phyloP scores from a whole-genome alignment of 495 filamentous ascomycete species.

The Talaromyces stipitatus region DNA sequence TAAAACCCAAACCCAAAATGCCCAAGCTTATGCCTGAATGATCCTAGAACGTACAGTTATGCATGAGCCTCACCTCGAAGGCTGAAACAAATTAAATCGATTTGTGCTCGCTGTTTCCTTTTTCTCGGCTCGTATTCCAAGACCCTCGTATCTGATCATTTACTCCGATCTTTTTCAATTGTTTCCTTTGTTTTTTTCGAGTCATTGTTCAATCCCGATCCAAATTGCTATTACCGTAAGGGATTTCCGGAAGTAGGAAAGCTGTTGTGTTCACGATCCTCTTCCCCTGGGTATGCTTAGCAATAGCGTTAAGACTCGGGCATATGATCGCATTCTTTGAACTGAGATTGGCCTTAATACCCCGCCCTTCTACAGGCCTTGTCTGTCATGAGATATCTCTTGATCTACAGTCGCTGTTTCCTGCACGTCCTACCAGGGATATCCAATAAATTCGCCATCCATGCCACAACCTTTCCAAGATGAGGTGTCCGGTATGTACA shows the following conservation, averaged over 20 bases:
- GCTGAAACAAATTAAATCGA: not conserved
- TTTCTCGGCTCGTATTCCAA: not conserved
- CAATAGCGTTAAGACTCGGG: too few relatives aligned
- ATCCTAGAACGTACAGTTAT: too few relatives aligned
- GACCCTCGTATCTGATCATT: not conserved
- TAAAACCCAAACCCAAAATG: too few relatives aligned
- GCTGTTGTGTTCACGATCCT: not conserved
- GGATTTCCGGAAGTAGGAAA: not conserved
- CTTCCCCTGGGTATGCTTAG: too few relatives aligned
- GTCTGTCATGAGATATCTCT: not conserved
- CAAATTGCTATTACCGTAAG: too few relatives aligned
- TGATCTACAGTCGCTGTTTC: not conserved
- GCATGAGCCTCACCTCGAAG: constrained; percentile 1
- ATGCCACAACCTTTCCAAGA: not conserved
- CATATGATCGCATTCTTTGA: too few relatives aligned
- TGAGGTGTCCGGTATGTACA: not conserved
- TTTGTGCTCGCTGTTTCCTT: not conserved
- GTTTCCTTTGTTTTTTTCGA: not conserved
- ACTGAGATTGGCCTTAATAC: not conserved
- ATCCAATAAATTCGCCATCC: not conserved
- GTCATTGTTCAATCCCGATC: not conserved
- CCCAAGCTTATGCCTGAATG: not conserved
- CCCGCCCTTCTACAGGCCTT: not conserved
- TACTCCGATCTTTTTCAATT: not conserved
- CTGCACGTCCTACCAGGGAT: not conserved